These are phyloP conservation scores for Candida awuae DNA, from an alignment of 805 yeast species.

Conservation along the genomic window DNA sequence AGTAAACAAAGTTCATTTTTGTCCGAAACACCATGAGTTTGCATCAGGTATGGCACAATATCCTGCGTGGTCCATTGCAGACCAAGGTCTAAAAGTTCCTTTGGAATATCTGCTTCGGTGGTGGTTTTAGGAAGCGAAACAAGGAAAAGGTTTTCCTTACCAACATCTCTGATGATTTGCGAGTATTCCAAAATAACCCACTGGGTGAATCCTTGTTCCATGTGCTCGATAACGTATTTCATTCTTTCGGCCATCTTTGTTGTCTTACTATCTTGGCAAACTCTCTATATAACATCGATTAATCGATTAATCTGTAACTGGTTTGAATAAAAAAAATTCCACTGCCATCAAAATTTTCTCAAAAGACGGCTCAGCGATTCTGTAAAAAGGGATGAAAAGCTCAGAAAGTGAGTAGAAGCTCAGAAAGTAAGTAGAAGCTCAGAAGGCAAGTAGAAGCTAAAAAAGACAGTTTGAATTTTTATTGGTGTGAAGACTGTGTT, in stretches of 20 bases:
- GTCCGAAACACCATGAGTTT: conserved; percentile 24
- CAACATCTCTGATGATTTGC: conserved; percentile 77
- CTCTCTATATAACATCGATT: too few species aligned
- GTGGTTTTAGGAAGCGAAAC: conserved; percentile 68
- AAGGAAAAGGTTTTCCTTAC: conserved; percentile 62
- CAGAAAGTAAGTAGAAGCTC: too few species aligned
- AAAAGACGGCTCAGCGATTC: too few species aligned
- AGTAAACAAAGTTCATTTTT: conserved; percentile 58
- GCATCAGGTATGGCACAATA: conserved; percentile 35
- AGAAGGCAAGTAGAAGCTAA: too few species aligned
- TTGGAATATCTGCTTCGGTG: conserved; percentile 57
- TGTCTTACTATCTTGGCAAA: background rate
- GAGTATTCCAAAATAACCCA: conserved; percentile 90
- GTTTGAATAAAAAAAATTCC: too few species aligned
- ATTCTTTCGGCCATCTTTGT: conserved; percentile 28
- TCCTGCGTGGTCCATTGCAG: conserved; percentile 80
- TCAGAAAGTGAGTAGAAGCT: too few species aligned
- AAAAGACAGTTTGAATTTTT: too few species aligned
- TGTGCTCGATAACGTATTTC: conserved; percentile 94
- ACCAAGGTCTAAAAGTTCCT: conserved; percentile 47
- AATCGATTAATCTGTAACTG: too few species aligned
- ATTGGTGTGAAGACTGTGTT: too few species aligned
- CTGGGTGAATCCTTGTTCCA: conserved; percentile 94
- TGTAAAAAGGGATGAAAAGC: too few species aligned
- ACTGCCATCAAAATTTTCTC: too few species aligned